phyloP scores from a whole-genome alignment of 352 stramenopile species.

The Thalassiosira gravida region DNA sequence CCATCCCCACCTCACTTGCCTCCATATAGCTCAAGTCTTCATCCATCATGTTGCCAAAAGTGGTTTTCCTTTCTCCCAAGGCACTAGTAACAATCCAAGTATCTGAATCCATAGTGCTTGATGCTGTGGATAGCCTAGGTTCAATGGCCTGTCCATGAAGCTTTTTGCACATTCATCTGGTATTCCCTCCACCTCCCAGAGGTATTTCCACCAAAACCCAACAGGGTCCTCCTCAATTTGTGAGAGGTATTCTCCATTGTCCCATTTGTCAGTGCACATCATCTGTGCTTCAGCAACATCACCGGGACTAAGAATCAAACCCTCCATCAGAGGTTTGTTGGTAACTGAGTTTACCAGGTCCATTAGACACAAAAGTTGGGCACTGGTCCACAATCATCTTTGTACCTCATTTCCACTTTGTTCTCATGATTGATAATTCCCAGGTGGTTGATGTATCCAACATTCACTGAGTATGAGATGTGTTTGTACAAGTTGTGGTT shows the following conservation, averaged over 20 bases:
- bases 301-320: background rate
- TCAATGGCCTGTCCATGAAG: constrained; percentile 2
- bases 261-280: background rate
- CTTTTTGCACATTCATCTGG: background rate
- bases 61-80: background rate
- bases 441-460: background rate
- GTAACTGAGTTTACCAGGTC: background rate
- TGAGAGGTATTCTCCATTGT: background rate
- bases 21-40: background rate
- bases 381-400: background rate
- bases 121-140: background rate
- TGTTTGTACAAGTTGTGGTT: background rate
- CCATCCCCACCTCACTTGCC: background rate
- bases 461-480: background rate
- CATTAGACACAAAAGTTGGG: background rate
- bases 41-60: background rate
- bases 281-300: background rate
- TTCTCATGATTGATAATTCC: background rate
- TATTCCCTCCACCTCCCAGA: background rate
- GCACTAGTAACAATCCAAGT: background rate
- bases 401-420: background rate
- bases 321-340: background rate
- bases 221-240: background rate
- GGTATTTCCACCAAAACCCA: background rate
- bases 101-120: background rate